phyloP scores from a whole-genome alignment of 1,139 yeast genomes.

The Saccharomyces hybrid region DNA sequence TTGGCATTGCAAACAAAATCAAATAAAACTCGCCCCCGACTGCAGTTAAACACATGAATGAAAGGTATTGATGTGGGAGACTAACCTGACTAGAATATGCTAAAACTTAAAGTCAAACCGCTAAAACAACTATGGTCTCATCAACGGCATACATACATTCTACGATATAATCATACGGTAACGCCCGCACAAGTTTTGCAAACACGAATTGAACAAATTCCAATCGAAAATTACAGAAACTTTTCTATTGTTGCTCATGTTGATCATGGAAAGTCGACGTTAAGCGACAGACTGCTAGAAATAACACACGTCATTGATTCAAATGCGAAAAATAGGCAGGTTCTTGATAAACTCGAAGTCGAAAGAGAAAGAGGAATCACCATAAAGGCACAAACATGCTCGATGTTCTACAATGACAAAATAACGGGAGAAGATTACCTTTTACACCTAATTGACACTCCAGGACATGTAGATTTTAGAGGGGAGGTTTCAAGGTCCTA shows the following conservation, averaged over 20 bases:
- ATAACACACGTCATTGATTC: slow-evolving; percentile 81
- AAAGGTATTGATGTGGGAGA: neutral
- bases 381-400: slow-evolving; percentile 91
- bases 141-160: neutral
- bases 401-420: slow-evolving; percentile 76
- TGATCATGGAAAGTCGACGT: slow-evolving; percentile 92
- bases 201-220: slow-evolving; percentile 62
- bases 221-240: slow-evolving; percentile 75
- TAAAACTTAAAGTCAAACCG: neutral
- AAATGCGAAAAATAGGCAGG: slow-evolving; percentile 64
- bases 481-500: slow-evolving; percentile 90
- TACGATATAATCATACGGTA: slow-evolving; percentile 11
- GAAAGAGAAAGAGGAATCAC: slow-evolving; percentile 96
- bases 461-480: slow-evolving; percentile 95
- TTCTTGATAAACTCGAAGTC: slow-evolving; percentile 85
- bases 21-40: neutral
- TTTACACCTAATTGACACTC: slow-evolving; percentile 89
- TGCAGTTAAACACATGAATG: neutral
- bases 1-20: neutral
- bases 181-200: slow-evolving; percentile 18
- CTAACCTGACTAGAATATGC: neutral
- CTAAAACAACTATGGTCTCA: neutral
- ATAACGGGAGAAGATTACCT: slow-evolving; percentile 66
- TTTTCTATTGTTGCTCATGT: slow-evolving; percentile 96
- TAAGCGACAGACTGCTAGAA: slow-evolving; percentile 80